phyloP scores from a whole-genome alignment of 2,329 filamentous ascomycete species.

The Bretziella fagacearum region DNA sequence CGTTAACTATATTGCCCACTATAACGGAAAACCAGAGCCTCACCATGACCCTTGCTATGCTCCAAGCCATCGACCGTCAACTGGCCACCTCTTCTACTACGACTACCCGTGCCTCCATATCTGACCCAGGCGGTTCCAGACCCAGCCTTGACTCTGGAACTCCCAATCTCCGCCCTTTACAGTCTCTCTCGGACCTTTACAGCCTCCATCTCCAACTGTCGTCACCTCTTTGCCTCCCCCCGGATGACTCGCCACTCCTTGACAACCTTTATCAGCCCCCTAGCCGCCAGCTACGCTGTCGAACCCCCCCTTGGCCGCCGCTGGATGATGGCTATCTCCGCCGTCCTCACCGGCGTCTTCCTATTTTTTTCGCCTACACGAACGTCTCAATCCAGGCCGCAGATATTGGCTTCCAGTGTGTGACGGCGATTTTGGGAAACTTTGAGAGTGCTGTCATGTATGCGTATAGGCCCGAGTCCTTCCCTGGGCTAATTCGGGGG shows the following conservation, averaged over 20 bases:
- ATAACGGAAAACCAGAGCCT: conserved; percentile 22
- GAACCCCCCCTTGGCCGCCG: conserved; percentile 2
- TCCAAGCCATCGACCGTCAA: conserved; percentile 19
- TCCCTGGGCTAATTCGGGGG: conserved; percentile 36
- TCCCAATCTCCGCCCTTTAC: background rate
- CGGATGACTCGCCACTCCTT: conserved; percentile 23
- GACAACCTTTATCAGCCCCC: conserved; percentile 24
- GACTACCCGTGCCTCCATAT: conserved; percentile 20
- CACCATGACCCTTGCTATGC: conserved; percentile 25
- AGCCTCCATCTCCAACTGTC: conserved; percentile 18
- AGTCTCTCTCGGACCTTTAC: background rate
- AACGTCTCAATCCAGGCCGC: conserved; percentile 24
- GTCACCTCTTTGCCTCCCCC: conserved; percentile 20
- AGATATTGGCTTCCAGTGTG: conserved; percentile 25
- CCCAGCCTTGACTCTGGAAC: no score
- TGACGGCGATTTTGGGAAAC: conserved; percentile 15
- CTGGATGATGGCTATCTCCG: conserved; percentile 4
- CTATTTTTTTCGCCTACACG: conserved; percentile 30
- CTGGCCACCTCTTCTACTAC: conserved; percentile 14
- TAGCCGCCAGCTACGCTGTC: conserved; percentile 27
- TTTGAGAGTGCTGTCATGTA: conserved; percentile 19
- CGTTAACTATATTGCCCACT: conserved; percentile 29
- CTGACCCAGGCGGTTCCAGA: no score
- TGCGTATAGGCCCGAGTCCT: conserved; percentile 38
- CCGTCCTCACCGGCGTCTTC: conserved; percentile 26